Evolutionary conservation across 306 rosid genomes (phyloP), one percentile per base, ranked within the genome.

Genomic region (Casuarina glauca): DNA sequence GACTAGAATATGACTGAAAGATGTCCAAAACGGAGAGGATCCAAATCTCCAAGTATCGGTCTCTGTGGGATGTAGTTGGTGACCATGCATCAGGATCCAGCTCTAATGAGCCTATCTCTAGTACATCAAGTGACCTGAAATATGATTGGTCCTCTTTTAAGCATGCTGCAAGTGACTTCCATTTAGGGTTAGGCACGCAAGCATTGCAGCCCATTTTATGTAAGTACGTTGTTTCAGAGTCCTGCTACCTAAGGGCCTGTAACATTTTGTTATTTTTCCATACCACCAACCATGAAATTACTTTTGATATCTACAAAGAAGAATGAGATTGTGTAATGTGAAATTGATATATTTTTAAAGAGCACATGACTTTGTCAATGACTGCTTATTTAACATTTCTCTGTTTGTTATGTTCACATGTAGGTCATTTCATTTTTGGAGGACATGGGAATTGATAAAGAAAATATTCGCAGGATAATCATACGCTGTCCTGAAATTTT

Each of bases 401-500:
- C 38, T 82, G 52, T 49, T 79, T 75, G 69, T 73, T 81, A 35
- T 70, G 42, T 85, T 26, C 1, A 26, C 32, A 26, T 26, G 32
- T 89, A 92, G 98, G 88, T 92, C 60, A 81, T 92, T 79, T 76
- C 89, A 46, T 85, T 88, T 79, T 86, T 94, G 80, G 89, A 90
- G 89, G 88, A 82, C 75, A 62, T 88, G 57, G 95, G 91, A 76
- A 79, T 90, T 72, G 92, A 92, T 78, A 81, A 77, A 87, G 91
- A 89, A 86, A 76, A 82, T 41, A 77, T 84, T 19, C 95, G 91
- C 20, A 88, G 70, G 79, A 82, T 90, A 80, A 81, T 94, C 70
- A 80, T 79, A 63, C 97, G 97, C 49, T 90, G 97, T 75, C 98
- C 98, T 53, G 93, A 94, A 86, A 79, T 90, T 81, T 94, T 89